Percentiles rank a stretch among this genome's conserved stretches.
phyloP scores from a whole-genome alignment of 2,329 filamentous ascomycete genomes.

The Aspergillus aculeatinus region DNA sequence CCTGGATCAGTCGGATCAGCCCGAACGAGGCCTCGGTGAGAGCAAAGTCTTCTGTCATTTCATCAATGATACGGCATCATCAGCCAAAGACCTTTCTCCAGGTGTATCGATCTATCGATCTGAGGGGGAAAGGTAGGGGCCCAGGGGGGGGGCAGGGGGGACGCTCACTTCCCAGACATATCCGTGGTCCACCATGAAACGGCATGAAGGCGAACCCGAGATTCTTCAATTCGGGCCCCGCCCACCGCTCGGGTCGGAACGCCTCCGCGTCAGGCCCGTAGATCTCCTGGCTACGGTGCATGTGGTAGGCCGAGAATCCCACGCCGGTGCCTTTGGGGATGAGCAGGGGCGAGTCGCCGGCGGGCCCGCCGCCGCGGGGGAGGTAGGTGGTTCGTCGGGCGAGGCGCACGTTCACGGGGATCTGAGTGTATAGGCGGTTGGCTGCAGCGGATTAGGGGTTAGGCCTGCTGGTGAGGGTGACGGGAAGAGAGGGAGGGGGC shows the following conservation, averaged over 20 bases:
- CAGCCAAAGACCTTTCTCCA: no score
- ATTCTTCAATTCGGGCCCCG: conserved; percentile 19
- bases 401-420: conserved; percentile 15
- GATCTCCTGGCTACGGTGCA: conserved; percentile 31
- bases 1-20: neutral
- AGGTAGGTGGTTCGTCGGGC: conserved; percentile 25
- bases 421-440: conserved; percentile 8
- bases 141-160: neutral
- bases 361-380: conserved; percentile 31
- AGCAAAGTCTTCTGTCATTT: neutral
- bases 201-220: conserved; percentile 43
- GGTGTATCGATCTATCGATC: no score
- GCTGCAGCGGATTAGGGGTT: neutral
- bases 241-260: conserved; percentile 36
- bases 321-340: conserved; percentile 23
- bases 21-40: neutral
- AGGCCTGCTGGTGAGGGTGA: neutral
- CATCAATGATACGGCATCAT: neutral
- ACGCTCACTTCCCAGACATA: conserved; percentile 34
- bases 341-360: conserved; percentile 29
- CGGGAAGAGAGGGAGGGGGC: no score
- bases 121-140: no score
- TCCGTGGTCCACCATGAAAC: conserved; percentile 45
- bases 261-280: conserved; percentile 28
- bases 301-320: conserved; percentile 21